Base-by-base conservation (phyloP, 1,284 basidiomycete species). In the Tylopilus sp. region DNA sequence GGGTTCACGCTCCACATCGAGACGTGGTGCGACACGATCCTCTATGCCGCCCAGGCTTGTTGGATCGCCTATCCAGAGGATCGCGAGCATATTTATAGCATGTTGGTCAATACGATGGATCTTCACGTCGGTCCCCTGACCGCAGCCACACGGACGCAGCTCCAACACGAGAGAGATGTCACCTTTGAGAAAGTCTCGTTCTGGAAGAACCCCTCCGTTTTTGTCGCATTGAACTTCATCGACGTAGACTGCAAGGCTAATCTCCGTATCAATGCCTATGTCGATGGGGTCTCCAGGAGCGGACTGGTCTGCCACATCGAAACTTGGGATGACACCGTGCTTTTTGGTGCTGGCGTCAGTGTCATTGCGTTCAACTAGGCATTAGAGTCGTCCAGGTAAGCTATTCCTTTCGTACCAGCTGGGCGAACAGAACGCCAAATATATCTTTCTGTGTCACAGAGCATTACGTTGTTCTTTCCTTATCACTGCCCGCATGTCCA, bases 11-110 rank as follows among this genome's bases (percentile, higher is more conserved):
- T 62, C 21, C 41, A 48, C 5, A 45, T 59, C 12, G 50, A 48
- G 16, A 49, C 58, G 2, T 53, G 49, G 58, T 46, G 33, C 9
- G 40, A 51, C 18, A 63, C 58, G 0, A 0, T 44, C 33, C 41
- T 60, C 2, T 13, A 49, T 13, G n/a, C 7, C 1, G 58, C 30
- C 0, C 25, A 13, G 18, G 56, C 53, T 4, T 47, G 55, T n/a
- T 59, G 58, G 58, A 44, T 59, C 15, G 60, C 58, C 13, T 59
- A 63, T 42, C 60, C 60, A 29, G 60, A 61, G n/a, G 58, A 63
- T 26, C 53, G 58, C 5, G 31, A 48, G 11, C 48, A 56, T 30
- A 59, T 59, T n/a, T 62, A 48, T 16, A 51, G 46, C 23, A 53
- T 41, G 1, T 49, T 55, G 4, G 10, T 59, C 46, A 47, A 41